phyloP scores from a whole-genome alignment of 306 rosid genomes.

The Sindora glabra region DNA sequence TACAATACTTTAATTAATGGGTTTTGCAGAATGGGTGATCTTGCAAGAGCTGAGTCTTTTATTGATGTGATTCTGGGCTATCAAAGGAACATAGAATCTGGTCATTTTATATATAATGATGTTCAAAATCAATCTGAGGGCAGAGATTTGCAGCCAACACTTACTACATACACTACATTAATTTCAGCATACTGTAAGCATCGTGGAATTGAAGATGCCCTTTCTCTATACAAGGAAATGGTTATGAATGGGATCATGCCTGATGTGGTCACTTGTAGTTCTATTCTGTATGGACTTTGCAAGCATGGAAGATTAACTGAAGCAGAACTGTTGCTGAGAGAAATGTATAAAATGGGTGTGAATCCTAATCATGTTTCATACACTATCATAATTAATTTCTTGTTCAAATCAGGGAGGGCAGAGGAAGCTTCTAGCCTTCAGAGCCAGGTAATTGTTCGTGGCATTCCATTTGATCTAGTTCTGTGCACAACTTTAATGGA shows the following conservation, averaged over 20 bases:
- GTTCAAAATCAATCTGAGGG: conserved; percentile 1
- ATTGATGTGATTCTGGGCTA: conserved; percentile 34
- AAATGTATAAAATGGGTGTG: conserved; percentile 69
- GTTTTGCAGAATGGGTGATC: conserved; percentile 46
- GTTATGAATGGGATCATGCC: conserved; percentile 54
- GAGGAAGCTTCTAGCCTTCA: conserved; percentile 59
- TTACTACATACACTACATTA: conserved; percentile 51
- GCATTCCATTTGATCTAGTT: conserved; percentile 58
- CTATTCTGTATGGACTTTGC: conserved; percentile 68
- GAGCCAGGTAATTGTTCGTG: conserved; percentile 73
- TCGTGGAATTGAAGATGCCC: conserved; percentile 48
- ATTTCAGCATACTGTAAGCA: conserved; percentile 49
- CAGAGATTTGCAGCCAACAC: conserved; percentile 43
- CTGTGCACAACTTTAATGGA: conserved; percentile 58
- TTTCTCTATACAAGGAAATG: conserved; percentile 66
- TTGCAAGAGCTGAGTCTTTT: conserved; percentile 41
- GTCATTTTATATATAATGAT: conserved; percentile 5
- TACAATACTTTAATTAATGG: conserved; percentile 63
- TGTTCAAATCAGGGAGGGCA: conserved; percentile 52
- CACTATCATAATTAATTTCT: conserved; percentile 50
- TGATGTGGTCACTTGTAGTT: conserved; percentile 62
- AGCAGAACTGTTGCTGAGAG: conserved; percentile 54
- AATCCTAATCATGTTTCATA: conserved; percentile 66
- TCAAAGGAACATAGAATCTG: conserved; percentile 15
- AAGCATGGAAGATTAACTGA: conserved; percentile 60